Evolutionary conservation across 352 stramenopile species (phyloP).

Genomic region (Pythium myriotylum): DNA sequence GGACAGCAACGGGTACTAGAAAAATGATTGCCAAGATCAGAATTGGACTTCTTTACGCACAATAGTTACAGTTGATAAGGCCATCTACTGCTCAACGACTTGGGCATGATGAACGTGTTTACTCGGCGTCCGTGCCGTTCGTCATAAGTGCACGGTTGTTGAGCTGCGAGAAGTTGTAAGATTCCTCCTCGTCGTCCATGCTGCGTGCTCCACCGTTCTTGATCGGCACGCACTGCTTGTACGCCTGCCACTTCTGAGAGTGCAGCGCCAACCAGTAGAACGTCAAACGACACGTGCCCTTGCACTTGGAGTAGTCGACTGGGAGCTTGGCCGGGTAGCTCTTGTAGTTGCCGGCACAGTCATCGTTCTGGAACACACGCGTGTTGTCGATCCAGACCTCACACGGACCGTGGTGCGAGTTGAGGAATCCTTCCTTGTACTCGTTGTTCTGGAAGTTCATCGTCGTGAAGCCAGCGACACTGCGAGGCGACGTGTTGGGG

Average conservation of each 20-base stretch:
- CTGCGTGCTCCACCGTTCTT: conserved; percentile 22
- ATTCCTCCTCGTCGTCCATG: conserved; percentile 7
- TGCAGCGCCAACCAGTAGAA: conserved; percentile 43
- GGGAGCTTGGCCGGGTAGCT: conserved; percentile 43
- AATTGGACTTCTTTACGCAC: too few relatives aligned
- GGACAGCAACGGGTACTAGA: too few relatives aligned
- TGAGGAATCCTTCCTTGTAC: conserved; percentile 50
- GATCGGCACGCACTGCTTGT: conserved; percentile 35
- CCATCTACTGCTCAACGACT: too few relatives aligned
- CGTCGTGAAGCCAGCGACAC: conserved; percentile 29
- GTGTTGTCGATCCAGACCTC: conserved; percentile 34
- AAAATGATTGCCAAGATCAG: too few relatives aligned
- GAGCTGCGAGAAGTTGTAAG: conserved; percentile 38
- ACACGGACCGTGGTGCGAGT: conserved; percentile 31
- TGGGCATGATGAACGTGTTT: too few relatives aligned
- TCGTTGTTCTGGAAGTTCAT: conserved; percentile 47
- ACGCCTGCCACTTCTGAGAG: conserved; percentile 33
- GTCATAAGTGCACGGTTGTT: conserved; percentile 25
- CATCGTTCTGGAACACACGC: conserved; percentile 35
- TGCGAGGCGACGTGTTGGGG: conserved; percentile 21
- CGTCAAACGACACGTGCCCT: conserved; percentile 36
- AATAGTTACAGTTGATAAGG: too few relatives aligned
- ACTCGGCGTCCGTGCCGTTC: too few relatives aligned
- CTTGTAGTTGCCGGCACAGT: conserved; percentile 46
- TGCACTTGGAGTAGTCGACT: conserved; percentile 53